These are phyloP conservation scores for Curvularia sp. DNA, from an alignment of 2,329 filamentous ascomycete species.

Conservation along the genomic window DNA sequence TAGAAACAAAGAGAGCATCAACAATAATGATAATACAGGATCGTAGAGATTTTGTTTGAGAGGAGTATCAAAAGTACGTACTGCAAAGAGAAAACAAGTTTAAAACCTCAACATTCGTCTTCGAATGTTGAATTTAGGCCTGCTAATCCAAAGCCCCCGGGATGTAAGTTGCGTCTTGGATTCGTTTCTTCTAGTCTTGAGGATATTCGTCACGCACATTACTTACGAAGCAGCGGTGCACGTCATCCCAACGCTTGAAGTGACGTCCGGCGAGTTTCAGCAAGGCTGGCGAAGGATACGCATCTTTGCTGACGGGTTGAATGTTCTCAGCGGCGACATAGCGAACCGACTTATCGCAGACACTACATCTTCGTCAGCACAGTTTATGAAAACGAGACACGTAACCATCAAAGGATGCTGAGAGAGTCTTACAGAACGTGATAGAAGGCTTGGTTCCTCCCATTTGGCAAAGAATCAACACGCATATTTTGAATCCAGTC, in stretches of 20 bases:
- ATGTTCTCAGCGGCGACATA: constrained; percentile 87
- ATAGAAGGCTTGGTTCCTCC: constrained; percentile 77
- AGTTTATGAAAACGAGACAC: not conserved
- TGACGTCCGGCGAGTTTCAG: constrained; percentile 78
- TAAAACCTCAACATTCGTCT: not conserved
- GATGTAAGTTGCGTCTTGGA: no score
- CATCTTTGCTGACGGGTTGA: constrained; percentile 48
- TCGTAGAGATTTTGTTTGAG: not conserved
- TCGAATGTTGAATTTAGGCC: not conserved
- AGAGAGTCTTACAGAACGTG: constrained; percentile 76
- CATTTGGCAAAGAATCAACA: constrained; percentile 65
- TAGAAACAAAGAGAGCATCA: not conserved
- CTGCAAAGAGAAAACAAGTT: not conserved
- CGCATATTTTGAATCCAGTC: constrained; percentile 70
- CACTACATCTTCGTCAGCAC: constrained; percentile 55
- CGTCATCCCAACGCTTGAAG: constrained; percentile 84
- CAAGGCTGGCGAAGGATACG: constrained; percentile 63
- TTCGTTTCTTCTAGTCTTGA: constrained; percentile 67
- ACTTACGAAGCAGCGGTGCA: constrained; percentile 75
- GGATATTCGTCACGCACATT: constrained; percentile 86
- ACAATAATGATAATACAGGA: not conserved
- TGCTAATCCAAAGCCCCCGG: not conserved
- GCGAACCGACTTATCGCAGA: constrained; percentile 71
- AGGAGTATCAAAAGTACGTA: not conserved
- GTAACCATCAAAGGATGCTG: not conserved